Evolutionary conservation across 2,329 filamentous ascomycete species (phyloP).

Genomic region (Fonsecaea erecta): DNA sequence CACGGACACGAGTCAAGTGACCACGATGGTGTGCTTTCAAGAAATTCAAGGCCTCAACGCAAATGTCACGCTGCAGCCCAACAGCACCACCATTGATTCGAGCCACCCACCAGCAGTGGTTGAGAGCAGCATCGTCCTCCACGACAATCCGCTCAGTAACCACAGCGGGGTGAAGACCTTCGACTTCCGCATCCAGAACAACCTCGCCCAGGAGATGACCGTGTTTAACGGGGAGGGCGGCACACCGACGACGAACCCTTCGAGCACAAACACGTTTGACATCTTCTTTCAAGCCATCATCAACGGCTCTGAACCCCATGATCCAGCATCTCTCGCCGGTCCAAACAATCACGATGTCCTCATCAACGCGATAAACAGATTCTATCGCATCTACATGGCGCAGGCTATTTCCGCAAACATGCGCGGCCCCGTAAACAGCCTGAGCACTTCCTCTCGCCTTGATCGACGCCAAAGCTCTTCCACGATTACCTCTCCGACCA

Average conservation of each 20-base stretch:
- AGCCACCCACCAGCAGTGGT: slow-evolving; percentile 22
- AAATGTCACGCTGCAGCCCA: slow-evolving; percentile 32
- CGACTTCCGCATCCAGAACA: slow-evolving; percentile 38
- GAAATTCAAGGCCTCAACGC: slow-evolving; percentile 31
- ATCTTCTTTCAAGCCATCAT: slow-evolving; percentile 37
- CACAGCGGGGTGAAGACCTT: slow-evolving; percentile 30
- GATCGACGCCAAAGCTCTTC: slow-evolving; percentile 18
- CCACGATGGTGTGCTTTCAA: slow-evolving; percentile 37
- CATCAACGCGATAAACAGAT: slow-evolving; percentile 28
- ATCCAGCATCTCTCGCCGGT: slow-evolving; percentile 26
- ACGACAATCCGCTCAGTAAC: slow-evolving; percentile 30
- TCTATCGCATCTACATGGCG: slow-evolving; percentile 37
- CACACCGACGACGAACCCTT: slow-evolving; percentile 23
- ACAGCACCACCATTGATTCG: slow-evolving; percentile 32
- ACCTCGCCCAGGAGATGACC: slow-evolving; percentile 34
- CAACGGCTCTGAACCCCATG: slow-evolving; percentile 25
- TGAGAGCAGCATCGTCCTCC: slow-evolving; percentile 21
- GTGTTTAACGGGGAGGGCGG: slow-evolving; percentile 28
- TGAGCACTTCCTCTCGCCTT: slow-evolving; percentile 18
- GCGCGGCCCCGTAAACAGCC: slow-evolving; percentile 20
- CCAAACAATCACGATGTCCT: slow-evolving; percentile 28
- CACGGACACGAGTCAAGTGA: slow-evolving; percentile 30
- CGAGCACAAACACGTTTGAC: slow-evolving; percentile 23
- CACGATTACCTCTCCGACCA: slow-evolving; percentile 22
- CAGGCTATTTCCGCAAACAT: slow-evolving; percentile 37